Evolutionary conservation across 2,329 filamentous ascomycete genomes (phyloP).

Genomic region (Diaporthe sp.): DNA sequence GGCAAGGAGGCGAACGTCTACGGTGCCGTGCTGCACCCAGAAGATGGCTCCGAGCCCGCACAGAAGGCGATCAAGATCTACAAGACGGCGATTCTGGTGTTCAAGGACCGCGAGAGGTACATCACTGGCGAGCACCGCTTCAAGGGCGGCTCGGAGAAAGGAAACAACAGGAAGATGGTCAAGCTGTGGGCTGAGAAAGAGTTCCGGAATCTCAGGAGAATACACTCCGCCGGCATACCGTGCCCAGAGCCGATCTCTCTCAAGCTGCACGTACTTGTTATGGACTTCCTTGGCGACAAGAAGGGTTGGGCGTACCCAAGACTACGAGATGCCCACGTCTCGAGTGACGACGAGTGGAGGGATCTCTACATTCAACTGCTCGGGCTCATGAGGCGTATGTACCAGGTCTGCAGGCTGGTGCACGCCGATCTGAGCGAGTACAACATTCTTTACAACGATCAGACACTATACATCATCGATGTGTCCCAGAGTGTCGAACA

Average conservation of each 20-base stretch:
- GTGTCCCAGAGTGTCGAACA: constrained; percentile 98
- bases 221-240: constrained; percentile 87
- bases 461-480: constrained; percentile 92
- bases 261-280: constrained; percentile 94
- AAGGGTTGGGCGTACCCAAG: constrained; percentile 91
- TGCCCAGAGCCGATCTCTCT: constrained; percentile 91
- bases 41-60: constrained; percentile 67
- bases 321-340: constrained; percentile 86
- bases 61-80: constrained; percentile 98
- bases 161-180: constrained; percentile 96
- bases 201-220: constrained; percentile 90
- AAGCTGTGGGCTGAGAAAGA: constrained; percentile 99
- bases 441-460: constrained; percentile 91
- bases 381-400: constrained; percentile 91
- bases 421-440: constrained; percentile 99
- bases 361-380: constrained; percentile 86
- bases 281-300: constrained; percentile 91
- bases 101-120: constrained; percentile 98
- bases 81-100: constrained; percentile 97
- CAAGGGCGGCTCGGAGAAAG: constrained; percentile 91
- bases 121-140: constrained; percentile 96
- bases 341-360: constrained; percentile 80
- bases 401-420: constrained; percentile 91
- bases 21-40: constrained; percentile 79
- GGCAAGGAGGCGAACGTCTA: constrained; percentile 99